phyloP scores from a whole-genome alignment of 1,139 yeast genomes.

The Debaryomyces nepalensis region DNA sequence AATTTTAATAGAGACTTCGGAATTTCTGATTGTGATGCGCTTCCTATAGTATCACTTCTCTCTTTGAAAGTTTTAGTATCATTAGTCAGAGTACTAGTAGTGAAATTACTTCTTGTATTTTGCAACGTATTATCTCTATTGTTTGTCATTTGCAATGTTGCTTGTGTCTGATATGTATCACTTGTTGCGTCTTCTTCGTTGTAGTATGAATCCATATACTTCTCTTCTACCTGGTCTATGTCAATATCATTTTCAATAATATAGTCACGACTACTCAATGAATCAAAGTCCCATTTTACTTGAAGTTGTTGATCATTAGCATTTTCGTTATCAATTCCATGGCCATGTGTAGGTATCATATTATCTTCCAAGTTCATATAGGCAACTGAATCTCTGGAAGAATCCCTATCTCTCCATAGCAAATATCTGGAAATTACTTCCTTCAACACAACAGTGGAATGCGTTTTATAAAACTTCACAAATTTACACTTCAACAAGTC shows the following conservation, averaged over 20 bases:
- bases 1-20: slow-evolving; percentile 76
- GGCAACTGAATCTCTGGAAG: slow-evolving; percentile 54
- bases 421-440: slow-evolving; percentile 83
- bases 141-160: slow-evolving; percentile 31
- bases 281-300: slow-evolving; percentile 89
- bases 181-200: slow-evolving; percentile 33
- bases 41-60: slow-evolving; percentile 23
- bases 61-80: slow-evolving; percentile 2
- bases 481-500: slow-evolving; percentile 78
- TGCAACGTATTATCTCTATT: slow-evolving; percentile 8
- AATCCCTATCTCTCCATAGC: slow-evolving; percentile 70
- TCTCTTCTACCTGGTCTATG: slow-evolving; percentile 50
- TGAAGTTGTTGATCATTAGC: slow-evolving; percentile 46
- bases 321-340: slow-evolving; percentile 19
- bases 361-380: slow-evolving; percentile 44
- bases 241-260: slow-evolving; percentile 69
- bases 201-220: slow-evolving; percentile 39
- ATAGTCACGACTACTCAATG: slow-evolving; percentile 72
- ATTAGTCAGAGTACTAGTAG: slow-evolving; percentile 5
- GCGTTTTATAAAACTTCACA: slow-evolving; percentile 61
- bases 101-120: not conserved
- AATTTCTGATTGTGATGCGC: slow-evolving; percentile 43
- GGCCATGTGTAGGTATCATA: slow-evolving; percentile 7
- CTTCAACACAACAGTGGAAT: slow-evolving; percentile 64
- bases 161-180: slow-evolving; percentile 34